Evolutionary conservation across 176 grass and related monocot genomes (phyloP), one percentile per base, ranked within the genome.

Genomic region (Zoysia pacifica): DNA sequence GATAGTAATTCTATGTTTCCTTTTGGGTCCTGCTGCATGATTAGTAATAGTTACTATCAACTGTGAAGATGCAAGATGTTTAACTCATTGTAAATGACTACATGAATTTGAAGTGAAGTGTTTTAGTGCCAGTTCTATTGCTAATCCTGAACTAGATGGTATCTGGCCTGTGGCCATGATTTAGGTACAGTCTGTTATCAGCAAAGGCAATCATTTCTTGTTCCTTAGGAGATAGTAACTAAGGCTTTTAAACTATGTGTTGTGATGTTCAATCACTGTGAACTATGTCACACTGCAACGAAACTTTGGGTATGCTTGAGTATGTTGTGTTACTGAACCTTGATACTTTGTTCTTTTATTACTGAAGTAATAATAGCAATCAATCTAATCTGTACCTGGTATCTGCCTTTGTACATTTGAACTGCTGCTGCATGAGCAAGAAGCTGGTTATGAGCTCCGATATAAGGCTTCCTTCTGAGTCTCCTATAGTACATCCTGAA

Each of bases 361-460:
- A 62, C 9, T 11, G 8, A 35, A 73, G 2, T 28, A 75, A 69
- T 44, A 6, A 63, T 28, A 28, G 28, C 14, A 84, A 40, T 75
- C 2, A 62, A 16, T 36, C 14, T 11, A 40, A 62, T 19, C 28
- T 49, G 42, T 79, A 98, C 92, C 92, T 98, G 88, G 63, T 89
- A 94, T 84, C 70, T 94, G 15, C 76, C 65, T 85, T 65, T 90
- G 76, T 97, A 93, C 16, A 76, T 53, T 39, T 60, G 54, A 39
- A 92, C 95, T 28, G 90, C 81, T 74, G 87, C 80, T 58, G 95
- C 90, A 78, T 93, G 95, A 52, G 95, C 77, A 7, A 97, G 75
- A 81, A 91, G 87, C 60, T 92, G 87, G 72, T 94, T 82, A 66
- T 97, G 91, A 49, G 83, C 81, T 69, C 92, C 91, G 48, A 87